Percentiles rank a stretch among this genome's conserved stretches.
phyloP scores from a whole-genome alignment of 805 yeast genomes.

The Yamadazyma olivae region DNA sequence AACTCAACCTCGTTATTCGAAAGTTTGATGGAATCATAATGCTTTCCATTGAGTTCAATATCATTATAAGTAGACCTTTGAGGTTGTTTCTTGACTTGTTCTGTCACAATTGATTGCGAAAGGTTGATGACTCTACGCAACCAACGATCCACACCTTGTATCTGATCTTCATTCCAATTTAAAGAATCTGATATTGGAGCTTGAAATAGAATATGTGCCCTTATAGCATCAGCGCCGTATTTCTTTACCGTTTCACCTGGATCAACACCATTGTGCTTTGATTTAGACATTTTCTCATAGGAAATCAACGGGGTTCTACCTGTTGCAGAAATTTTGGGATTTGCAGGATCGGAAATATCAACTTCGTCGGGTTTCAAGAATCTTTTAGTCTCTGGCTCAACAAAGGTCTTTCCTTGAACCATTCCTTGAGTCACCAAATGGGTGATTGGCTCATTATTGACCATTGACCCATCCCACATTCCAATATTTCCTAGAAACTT shows the following conservation, averaged over 20 bases:
- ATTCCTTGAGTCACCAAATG: constrained; percentile 90
- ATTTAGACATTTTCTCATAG: constrained; percentile 94
- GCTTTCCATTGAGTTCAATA: constrained; percentile 18
- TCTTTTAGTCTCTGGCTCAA: constrained; percentile 67
- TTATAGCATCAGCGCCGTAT: constrained; percentile 91
- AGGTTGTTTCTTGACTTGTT: not conserved
- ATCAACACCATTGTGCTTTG: constrained; percentile 92
- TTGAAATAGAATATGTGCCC: constrained; percentile 90
- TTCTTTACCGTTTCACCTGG: constrained; percentile 69
- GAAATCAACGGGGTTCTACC: constrained; percentile 43
- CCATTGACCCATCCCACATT: constrained; percentile 58
- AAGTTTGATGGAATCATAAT: constrained; percentile 18
- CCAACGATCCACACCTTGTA: constrained; percentile 89
- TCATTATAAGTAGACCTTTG: constrained; percentile 4
- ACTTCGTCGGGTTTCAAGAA: constrained; percentile 80
- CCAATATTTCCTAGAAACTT: constrained; percentile 72
- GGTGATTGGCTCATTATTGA: constrained; percentile 76
- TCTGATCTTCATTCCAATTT: constrained; percentile 87
- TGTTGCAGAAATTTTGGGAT: constrained; percentile 47
- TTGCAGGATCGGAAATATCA: constrained; percentile 35
- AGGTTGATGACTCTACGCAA: constrained; percentile 51
- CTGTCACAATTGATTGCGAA: not conserved
- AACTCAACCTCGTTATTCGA: constrained; percentile 49
- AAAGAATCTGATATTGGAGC: constrained; percentile 83
- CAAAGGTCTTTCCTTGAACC: constrained; percentile 91